Base-by-base conservation (phyloP, 805 yeast genomes). In the Sungouiella thailandica region DNA sequence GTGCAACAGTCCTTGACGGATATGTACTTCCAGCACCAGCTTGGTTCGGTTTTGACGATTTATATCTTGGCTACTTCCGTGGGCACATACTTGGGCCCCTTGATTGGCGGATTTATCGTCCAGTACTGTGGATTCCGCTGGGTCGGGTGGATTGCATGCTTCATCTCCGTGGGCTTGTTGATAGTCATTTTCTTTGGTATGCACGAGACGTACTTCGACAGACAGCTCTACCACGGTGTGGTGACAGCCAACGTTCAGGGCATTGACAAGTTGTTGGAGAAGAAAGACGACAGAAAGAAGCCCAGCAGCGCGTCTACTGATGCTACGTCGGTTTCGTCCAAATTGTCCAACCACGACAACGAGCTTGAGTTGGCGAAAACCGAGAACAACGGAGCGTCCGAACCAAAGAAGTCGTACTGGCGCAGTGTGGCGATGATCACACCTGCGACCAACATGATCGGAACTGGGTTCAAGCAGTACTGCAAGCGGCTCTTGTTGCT, bases 1-100 rank as follows among this genome's bases (percentile, higher is more conserved):
- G 84, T 76, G 40, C 88, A 70, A 62, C 71, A 75, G 47, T 80
- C 78, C 29, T 68, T 72, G 47, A 73, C 87, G 2, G 95, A 86
- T 52, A 72, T 83, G 52, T 85, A 76, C 52, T 85, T 70, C 58
- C 82, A 78, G 43, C 95, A 85, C 55, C 88, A 84, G 51, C 64
- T 84, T 16, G 87, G 89, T 32, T 65, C 79, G 18, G 77, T 76
- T 9, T 68, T 86, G 55, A 84, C 93, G 0, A 65, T 78, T 11
- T 86, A 84, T 58, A 83, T 83, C 41, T 50, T 83, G 59, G 79
- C 85, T 17, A 78, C 87, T 4, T 78, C 88, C 22, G 72, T 79
- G 10, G 90, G 93, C 35, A 80, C 89, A 2, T 84, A 79, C 52
- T 59, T 84, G 39, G 90, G 93, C 2, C 94, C 95, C 2, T 59